Base-by-base conservation (phyloP, 2,329 filamentous ascomycete species). In the Leptographium procerum region DNA sequence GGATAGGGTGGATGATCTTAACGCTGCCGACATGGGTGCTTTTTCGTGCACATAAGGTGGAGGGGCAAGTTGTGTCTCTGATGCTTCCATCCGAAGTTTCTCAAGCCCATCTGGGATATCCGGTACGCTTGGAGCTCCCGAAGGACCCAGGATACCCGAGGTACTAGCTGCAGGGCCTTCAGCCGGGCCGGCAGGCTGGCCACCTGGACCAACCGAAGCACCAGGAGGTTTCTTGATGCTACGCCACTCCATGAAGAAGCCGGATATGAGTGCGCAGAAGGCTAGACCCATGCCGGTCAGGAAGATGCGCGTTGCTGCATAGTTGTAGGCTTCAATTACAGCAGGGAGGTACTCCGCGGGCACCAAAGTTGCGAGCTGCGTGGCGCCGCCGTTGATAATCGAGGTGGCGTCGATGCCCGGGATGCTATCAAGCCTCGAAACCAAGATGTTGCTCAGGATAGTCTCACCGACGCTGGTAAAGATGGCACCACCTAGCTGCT, bases 241-340 rank as follows among this genome's bases (percentile, higher is more conserved):
- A 67, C 75, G 82, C 86, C 86, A 89, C 68, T 88, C 79, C 63
- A 89, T 78, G 26, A 77, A 77, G 2, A 80, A 65, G 0, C 81
- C 77, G 9, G 79, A 82, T 11, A 85, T n/a, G 8, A 88, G 72
- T 13, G 80, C 79, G 2, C 80, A 66, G 7, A 77, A 69, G 0
- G 78, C 75, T 61, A 86, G 70, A 0, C 79, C 85, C 56, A 85
- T 72, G 4, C 77, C 77, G 1, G 84, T 80, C 59, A 86, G 78
- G 66, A 87, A 89, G 4, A 84, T 82, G 59, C 80, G 72, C 0
- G 78, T 82, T 43, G 87, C 73, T 0, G 84, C 80, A 50, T 75
- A 70, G 67, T 88, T 88, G 72, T 89, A 90, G 0, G 84, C 85
- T 0, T 72, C 62, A 1, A 84, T 72, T 10, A 91, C 84, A 0